phyloP scores from a whole-genome alignment of 331 rosid species.

The Arachis monticola region DNA sequence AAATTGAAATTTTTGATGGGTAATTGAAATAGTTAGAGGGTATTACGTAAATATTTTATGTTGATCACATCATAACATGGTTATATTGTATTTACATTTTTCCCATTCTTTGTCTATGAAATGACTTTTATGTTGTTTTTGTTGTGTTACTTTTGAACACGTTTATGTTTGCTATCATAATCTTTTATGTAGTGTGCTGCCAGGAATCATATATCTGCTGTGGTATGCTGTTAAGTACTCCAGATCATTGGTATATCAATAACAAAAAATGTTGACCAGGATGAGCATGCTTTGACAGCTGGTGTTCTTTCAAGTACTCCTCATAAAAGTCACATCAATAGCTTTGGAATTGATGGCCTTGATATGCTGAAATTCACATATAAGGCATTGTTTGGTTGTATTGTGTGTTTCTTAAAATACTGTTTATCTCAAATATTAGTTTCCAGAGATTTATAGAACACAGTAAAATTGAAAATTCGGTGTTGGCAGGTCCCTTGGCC shows the following conservation, averaged over 20 bases:
- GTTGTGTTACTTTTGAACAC: slow-evolving; percentile 1
- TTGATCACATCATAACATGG: neutral
- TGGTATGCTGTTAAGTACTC: slow-evolving; percentile 81
- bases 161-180: slow-evolving; percentile 6
- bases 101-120: neutral
- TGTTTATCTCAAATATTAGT: slow-evolving; percentile 16
- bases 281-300: slow-evolving; percentile 58
- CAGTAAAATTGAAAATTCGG: slow-evolving; percentile 34
- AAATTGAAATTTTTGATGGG: too few species aligned
- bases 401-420: slow-evolving; percentile 21
- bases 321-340: slow-evolving; percentile 54
- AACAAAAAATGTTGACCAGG: slow-evolving; percentile 56
- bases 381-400: slow-evolving; percentile 55
- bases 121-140: neutral
- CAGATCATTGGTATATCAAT: slow-evolving; percentile 87
- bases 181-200: slow-evolving; percentile 41
- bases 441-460: slow-evolving; percentile 20
- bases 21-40: too few species aligned
- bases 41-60: slow-evolving; percentile 21
- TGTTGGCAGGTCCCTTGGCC: slow-evolving; percentile 95
- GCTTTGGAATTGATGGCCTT: slow-evolving; percentile 87
- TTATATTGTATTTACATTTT: slow-evolving; percentile 15
- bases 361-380: slow-evolving; percentile 84
- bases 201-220: slow-evolving; percentile 98
- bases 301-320: slow-evolving; percentile 56